phyloP scores from a whole-genome alignment of 1,284 basidiomycete species.

The Rhodotorula sp. region DNA sequence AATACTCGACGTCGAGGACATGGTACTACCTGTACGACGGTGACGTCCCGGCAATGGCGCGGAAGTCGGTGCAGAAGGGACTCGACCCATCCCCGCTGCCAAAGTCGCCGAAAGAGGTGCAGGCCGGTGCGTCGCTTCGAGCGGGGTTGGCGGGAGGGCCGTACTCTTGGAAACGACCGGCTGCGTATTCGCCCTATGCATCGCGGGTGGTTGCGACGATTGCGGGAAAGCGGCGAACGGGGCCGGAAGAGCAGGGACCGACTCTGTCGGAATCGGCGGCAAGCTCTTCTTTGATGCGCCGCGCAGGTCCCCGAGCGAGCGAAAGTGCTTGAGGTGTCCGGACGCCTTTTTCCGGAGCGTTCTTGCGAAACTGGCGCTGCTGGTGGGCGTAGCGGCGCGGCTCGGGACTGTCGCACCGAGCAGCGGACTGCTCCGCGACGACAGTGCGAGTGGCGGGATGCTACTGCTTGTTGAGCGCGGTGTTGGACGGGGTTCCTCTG shows the following conservation, averaged over 20 bases:
- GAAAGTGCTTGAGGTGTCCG: conserved; percentile 35
- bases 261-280: conserved; percentile 5
- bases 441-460: no score
- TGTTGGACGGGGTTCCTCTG: no score
- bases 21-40: conserved; percentile 19
- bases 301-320: conserved; percentile 41
- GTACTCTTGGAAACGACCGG: conserved; percentile 8
- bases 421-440: no score
- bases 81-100: not conserved
- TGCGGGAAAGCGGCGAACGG: not conserved
- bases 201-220: conserved; percentile 8
- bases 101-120: not conserved
- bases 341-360: conserved; percentile 21
- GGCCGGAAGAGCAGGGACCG: conserved; percentile 3
- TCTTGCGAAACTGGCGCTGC: not conserved
- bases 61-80: conserved; percentile 1
- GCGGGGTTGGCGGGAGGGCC: not conserved
- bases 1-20: conserved; percentile 20
- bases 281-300: conserved; percentile 3
- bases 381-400: not conserved
- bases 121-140: not conserved
- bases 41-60: not conserved
- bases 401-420: no score
- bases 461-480: no score
- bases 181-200: conserved; percentile 34